Base-by-base conservation (phyloP, 1,139 yeast genomes). In the Kodamaea arcana region DNA sequence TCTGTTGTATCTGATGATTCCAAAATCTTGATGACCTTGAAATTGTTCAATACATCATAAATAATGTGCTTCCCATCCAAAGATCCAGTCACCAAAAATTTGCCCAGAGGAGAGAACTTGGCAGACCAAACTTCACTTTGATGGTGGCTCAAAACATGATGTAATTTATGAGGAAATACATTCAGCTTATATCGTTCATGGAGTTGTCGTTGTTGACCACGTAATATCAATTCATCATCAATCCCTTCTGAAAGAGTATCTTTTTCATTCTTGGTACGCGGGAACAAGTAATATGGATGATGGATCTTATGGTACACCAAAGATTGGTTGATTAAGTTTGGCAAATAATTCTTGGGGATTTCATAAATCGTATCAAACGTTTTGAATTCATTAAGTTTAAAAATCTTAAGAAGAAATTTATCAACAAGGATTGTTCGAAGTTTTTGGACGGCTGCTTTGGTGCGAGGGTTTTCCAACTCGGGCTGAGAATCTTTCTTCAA, bases 51-150 rank as follows among this genome's bases (percentile, higher is more conserved):
- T 1, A 82, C 86, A 51, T 81, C 83, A 62, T 86, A 86, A 13
- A 88, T 66, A 21, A 79, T 62, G 24, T 87, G 65, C 18, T 72
- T 67, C 4, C 80, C 74, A 50, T 86, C 94, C 15, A 78, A 72
- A 9, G 94, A 80, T 0, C 92, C 87, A 0, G 92, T 75, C 8
- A 87, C 95, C 33, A 90, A 62, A 43, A 66, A 79, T 40, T 68
- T 69, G 2, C 97, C 97, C 58, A 75, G 72, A 27, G 88, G 86
- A 3, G 94, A 83, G 52, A 86, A 88, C 40, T 76, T 75, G 12
- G 83, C 68, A 50, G 71, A 82, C 97, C 97, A 90, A 4, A 86
- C 94, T 54, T 90, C 96, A 47, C 83, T 80, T 0, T 65, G 60
- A 51, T 85, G 94, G 34, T 69, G 65, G 2, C 61, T 52, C 15